These are phyloP conservation scores for Pseudocercospora eumusae DNA, from an alignment of 2,329 filamentous ascomycete genomes.

Conservation along the genomic window DNA sequence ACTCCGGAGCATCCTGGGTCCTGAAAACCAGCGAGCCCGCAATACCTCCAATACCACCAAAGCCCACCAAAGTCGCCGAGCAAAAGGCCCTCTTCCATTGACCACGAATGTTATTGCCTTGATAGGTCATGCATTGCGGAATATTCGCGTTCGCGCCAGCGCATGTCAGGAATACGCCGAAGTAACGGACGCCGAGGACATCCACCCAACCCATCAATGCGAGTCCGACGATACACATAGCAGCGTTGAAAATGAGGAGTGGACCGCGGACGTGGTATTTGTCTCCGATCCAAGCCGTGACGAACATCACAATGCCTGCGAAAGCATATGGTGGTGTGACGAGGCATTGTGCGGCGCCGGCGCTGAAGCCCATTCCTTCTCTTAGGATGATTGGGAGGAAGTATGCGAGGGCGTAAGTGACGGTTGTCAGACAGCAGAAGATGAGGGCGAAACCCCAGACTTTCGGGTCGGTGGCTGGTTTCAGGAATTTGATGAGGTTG, in stretches of 20 bases:
- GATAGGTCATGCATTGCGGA: slow-evolving; percentile 71
- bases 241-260: slow-evolving; percentile 34
- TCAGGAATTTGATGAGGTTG: slow-evolving; percentile 51
- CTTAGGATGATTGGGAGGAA: slow-evolving; percentile 45
- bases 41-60: slow-evolving; percentile 52
- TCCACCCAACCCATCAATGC: slow-evolving; percentile 33
- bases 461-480: slow-evolving; percentile 51
- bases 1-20: slow-evolving; percentile 29
- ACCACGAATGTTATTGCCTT: slow-evolving; percentile 82
- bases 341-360: slow-evolving; percentile 34
- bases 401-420: slow-evolving; percentile 72
- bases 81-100: slow-evolving; percentile 85
- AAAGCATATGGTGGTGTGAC: slow-evolving; percentile 41
- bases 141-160: slow-evolving; percentile 77
- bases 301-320: slow-evolving; percentile 38
- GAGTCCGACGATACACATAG: slow-evolving; percentile 34
- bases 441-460: slow-evolving; percentile 58
- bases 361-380: slow-evolving; percentile 37
- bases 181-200: slow-evolving; percentile 51
- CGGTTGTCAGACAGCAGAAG: slow-evolving; percentile 66
- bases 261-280: slow-evolving; percentile 36
- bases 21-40: slow-evolving; percentile 27
- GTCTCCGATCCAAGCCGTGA: slow-evolving; percentile 34
- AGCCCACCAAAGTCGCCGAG: slow-evolving; percentile 71
- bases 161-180: slow-evolving; percentile 74